Evolutionary conservation across 2,329 filamentous ascomycete species (phyloP).

Genomic region (Aspergillus pseudonomiae): DNA sequence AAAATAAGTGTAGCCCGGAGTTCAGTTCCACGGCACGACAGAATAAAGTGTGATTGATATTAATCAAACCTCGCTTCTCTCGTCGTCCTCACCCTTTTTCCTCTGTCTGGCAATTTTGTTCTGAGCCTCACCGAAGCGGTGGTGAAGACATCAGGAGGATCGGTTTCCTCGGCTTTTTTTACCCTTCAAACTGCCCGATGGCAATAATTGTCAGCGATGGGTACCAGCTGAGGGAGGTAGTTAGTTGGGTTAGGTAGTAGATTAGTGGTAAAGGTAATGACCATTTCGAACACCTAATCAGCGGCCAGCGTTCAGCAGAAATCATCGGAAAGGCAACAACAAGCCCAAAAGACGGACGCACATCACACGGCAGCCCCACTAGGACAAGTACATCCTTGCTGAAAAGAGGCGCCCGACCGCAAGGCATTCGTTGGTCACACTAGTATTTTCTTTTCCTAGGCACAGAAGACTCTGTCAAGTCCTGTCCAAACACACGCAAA

Average conservation of each 20-base stretch:
- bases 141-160: background rate
- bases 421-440: background rate
- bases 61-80: background rate
- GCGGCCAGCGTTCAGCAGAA: conserved; percentile 1
- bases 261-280: conserved; percentile 1
- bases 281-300: conserved; percentile 7
- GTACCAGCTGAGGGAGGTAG: background rate
- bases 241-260: background rate
- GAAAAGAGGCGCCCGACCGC: conserved; percentile 14
- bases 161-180: background rate
- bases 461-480: background rate
- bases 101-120: background rate
- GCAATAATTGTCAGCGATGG: background rate
- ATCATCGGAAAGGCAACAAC: background rate
- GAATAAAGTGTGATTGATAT: conserved; percentile 1
- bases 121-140: background rate
- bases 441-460: background rate
- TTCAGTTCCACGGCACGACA: background rate
- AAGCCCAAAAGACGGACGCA: conserved; percentile 7
- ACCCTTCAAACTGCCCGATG: background rate
- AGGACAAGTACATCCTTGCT: conserved; percentile 11
- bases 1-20: background rate
- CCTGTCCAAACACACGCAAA: background rate
- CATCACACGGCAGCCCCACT: conserved; percentile 16
- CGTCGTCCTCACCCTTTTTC: background rate